Evolutionary conservation across 1,284 basidiomycete species (phyloP), one percentile per base, ranked within the genome.

Genomic region (Cutaneotrichosporon curvatum): DNA sequence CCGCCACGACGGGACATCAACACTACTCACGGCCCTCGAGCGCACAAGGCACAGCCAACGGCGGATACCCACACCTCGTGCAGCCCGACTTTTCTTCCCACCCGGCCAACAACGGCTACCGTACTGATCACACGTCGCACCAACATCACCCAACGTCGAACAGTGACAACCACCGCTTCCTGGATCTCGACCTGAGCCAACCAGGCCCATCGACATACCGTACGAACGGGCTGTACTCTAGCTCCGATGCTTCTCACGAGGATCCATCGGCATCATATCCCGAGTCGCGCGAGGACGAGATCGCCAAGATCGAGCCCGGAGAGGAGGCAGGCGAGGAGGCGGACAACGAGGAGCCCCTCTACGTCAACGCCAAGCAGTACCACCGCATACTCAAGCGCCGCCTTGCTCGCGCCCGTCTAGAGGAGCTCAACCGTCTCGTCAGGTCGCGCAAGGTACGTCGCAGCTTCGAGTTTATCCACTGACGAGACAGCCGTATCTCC

Each of bases 351-450:
- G 90, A 95, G 67, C 91, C 91, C 22, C 80, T 95, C 57, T 94
- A 92, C 73, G 92, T 96, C 55, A 96, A 96, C 63, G 91, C 91
- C 41, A 96, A 96, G 70, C 91, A 96, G 73, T 96, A 95, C 70
- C 88, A 91, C 62, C 85, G 92, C 61, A 96, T 96, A 65, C 78
- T 96, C 65, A 95, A 95, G 75, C 79, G 91, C 51, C 79, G 91
- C 45, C 79, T 86, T 56, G 89, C 90, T 7, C 75, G 91, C 33
- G 87, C 88, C 2, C 77, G 92, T 25, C 76, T 95, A 40, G 90
- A 94, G 63, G 91, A 95, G 72, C 78, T 96, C 43, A 89, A 94
- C 62, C 78, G 89, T 55, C 79, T 96, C 51, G 91, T 88, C 45
- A 79, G 83, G 59, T 86, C 91, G 68, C 78, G 91, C 64, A 96